These are phyloP conservation scores for Chamaecrista fasciculata DNA, from an alignment of 306 rosid species.

Conservation along the genomic window DNA sequence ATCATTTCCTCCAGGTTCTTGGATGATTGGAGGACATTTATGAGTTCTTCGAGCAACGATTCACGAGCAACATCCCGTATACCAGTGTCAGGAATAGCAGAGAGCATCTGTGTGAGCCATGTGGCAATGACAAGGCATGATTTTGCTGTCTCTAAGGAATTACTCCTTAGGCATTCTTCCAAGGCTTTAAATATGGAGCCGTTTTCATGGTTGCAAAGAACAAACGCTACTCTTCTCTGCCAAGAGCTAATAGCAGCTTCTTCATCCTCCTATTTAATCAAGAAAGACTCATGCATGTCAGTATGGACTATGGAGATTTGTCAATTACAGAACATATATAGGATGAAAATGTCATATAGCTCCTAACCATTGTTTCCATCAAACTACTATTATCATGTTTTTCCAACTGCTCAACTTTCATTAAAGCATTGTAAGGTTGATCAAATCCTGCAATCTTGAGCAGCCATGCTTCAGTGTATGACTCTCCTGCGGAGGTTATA, in stretches of 20 bases:
- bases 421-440: slow-evolving; percentile 66
- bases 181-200: slow-evolving; percentile 83
- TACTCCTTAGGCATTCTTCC: slow-evolving; percentile 78
- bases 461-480: slow-evolving; percentile 76
- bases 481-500: slow-evolving; percentile 64
- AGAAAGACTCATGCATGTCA: slow-evolving; percentile 20
- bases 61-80: slow-evolving; percentile 59
- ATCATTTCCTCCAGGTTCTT: slow-evolving; percentile 77
- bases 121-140: slow-evolving; percentile 81
- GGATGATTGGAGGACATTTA: slow-evolving; percentile 71
- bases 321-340: neutral
- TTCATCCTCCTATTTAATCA: slow-evolving; percentile 62
- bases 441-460: slow-evolving; percentile 86
- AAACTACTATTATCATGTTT: slow-evolving; percentile 44
- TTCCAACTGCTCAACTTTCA: slow-evolving; percentile 59
- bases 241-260: slow-evolving; percentile 65
- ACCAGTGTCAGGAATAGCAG: slow-evolving; percentile 82
- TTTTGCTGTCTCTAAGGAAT: slow-evolving; percentile 61
- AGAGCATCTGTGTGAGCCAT: slow-evolving; percentile 88
- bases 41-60: slow-evolving; percentile 68
- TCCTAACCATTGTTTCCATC: slow-evolving; percentile 61
- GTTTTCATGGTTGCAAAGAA: slow-evolving; percentile 80
- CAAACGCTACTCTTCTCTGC: slow-evolving; percentile 78
- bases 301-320: neutral
- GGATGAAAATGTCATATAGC: slow-evolving; percentile 21